A percentile compares a stretch with the other conserved stretches of the same genome.
phyloP scores from a whole-genome alignment of 1,284 basidiomycete genomes.

The Ganoderma multipileum region DNA sequence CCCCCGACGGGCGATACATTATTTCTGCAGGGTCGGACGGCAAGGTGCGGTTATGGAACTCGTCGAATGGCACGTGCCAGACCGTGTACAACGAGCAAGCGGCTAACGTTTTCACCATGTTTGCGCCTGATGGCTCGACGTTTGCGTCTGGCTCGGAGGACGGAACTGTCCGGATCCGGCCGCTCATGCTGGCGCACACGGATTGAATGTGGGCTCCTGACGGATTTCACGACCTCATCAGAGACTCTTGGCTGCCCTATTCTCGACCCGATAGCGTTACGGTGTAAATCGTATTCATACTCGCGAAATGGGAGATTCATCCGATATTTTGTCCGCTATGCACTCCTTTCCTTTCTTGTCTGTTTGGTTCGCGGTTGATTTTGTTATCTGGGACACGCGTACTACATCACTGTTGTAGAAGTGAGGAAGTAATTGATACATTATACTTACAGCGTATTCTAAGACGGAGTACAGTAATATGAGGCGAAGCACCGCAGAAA shows the following conservation, averaged over 20 bases:
- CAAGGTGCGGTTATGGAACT: constrained; percentile 24
- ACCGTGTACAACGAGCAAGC: constrained; percentile 22
- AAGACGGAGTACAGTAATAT: no score
- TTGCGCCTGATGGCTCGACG: constrained; percentile 40
- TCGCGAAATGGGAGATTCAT: no score
- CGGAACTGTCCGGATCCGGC: constrained; percentile 33
- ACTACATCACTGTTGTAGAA: no score
- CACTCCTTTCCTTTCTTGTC: no score
- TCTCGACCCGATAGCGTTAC: no score
- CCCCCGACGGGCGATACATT: constrained; percentile 27
- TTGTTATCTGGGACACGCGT: no score
- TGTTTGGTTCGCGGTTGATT: no score
- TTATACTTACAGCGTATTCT: no score
- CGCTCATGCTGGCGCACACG: not conserved
- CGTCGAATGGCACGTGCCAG: constrained; percentile 9
- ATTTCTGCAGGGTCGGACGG: constrained; percentile 17
- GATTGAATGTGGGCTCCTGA: not conserved
- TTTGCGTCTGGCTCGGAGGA: constrained; percentile 46
- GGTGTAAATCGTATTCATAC: no score
- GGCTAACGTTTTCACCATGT: constrained; percentile 36
- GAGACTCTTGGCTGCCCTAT: not conserved
- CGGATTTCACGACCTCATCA: not conserved
- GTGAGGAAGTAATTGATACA: no score
- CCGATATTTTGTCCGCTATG: no score
- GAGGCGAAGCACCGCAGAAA: no score